A percentile compares a stretch with the other conserved stretches of the same genome.
Evolutionary conservation across 2,329 filamentous ascomycete species (phyloP).

Genomic region (Calycina herbarum): DNA sequence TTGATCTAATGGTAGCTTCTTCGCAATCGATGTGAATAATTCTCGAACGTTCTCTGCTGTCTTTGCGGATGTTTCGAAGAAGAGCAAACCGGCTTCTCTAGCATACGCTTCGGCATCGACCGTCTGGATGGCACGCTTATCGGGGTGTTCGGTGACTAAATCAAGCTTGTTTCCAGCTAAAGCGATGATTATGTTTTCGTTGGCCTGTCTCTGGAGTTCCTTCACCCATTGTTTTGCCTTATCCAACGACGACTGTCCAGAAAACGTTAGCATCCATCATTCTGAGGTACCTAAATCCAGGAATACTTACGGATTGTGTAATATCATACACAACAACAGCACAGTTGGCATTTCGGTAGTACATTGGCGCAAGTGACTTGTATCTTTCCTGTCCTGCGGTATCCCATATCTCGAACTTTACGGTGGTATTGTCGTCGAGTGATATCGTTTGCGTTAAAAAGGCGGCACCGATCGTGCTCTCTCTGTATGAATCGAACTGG

Average conservation of each 20-base stretch:
- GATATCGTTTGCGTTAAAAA: slow-evolving; percentile 99
- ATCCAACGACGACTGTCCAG: slow-evolving; percentile 80
- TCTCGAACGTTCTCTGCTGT: slow-evolving; percentile 95
- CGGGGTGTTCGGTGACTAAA: slow-evolving; percentile 88
- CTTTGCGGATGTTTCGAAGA: slow-evolving; percentile 99
- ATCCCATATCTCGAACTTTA: slow-evolving; percentile 99
- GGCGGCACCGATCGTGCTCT: slow-evolving; percentile 64
- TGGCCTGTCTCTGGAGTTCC: slow-evolving; percentile 96
- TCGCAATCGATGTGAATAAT: slow-evolving; percentile 95
- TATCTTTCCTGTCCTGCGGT: slow-evolving; percentile 98
- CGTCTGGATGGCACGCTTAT: slow-evolving; percentile 88
- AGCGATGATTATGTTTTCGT: slow-evolving; percentile 99
- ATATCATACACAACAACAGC: slow-evolving; percentile 99
- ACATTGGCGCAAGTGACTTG: slow-evolving; percentile 99
- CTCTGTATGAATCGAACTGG: slow-evolving; percentile 81
- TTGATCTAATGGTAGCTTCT: slow-evolving; percentile 95
- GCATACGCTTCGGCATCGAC: slow-evolving; percentile 95
- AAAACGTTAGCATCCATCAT: slow-evolving; percentile 18
- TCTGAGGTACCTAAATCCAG: not conserved
- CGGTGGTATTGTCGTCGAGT: slow-evolving; percentile 94
- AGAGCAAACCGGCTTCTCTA: slow-evolving; percentile 86
- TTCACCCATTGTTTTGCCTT: slow-evolving; percentile 99
- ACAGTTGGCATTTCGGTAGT: slow-evolving; percentile 99
- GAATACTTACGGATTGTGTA: slow-evolving; percentile 79
- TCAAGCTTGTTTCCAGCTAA: slow-evolving; percentile 98